These are phyloP conservation scores for Tritrichomonas foetus DNA, from an alignment of 208 protist genomes.

Conservation along the genomic window DNA sequence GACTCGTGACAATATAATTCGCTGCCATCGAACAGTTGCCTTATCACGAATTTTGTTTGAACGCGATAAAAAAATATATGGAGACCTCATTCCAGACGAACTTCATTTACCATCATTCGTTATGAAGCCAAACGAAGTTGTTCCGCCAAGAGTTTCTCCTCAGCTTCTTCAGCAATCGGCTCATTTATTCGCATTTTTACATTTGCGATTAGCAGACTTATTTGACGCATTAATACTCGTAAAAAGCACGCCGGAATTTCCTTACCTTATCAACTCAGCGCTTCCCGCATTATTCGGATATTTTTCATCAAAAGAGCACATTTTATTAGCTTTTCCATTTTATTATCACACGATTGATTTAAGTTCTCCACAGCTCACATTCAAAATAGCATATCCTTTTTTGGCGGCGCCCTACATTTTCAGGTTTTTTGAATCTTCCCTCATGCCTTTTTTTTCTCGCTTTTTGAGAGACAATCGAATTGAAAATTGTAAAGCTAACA, in stretches of 20 bases:
- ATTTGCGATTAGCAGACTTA: background rate
- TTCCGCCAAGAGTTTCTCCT: background rate
- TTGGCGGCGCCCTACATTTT: background rate
- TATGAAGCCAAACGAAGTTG: background rate
- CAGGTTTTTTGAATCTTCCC: background rate
- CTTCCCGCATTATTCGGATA: background rate
- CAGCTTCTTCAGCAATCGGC: background rate
- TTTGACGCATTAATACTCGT: background rate
- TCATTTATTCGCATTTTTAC: background rate
- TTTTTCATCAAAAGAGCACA: background rate
- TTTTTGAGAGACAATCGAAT: background rate
- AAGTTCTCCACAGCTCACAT: background rate
- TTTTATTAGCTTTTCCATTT: background rate
- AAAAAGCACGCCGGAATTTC: background rate
- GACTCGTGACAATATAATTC: too few species aligned
- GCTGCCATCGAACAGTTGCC: too few species aligned
- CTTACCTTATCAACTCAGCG: background rate
- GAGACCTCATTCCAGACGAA: background rate
- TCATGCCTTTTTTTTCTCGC: background rate
- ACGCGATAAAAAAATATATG: background rate
- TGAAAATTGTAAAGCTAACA: background rate
- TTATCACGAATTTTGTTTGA: too few species aligned
- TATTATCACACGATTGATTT: background rate
- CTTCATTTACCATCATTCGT: background rate
- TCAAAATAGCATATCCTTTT: background rate